Evolutionary conservation across 352 stramenopile species (phyloP).

Genomic region (Pelagophyceae sp.): DNA sequence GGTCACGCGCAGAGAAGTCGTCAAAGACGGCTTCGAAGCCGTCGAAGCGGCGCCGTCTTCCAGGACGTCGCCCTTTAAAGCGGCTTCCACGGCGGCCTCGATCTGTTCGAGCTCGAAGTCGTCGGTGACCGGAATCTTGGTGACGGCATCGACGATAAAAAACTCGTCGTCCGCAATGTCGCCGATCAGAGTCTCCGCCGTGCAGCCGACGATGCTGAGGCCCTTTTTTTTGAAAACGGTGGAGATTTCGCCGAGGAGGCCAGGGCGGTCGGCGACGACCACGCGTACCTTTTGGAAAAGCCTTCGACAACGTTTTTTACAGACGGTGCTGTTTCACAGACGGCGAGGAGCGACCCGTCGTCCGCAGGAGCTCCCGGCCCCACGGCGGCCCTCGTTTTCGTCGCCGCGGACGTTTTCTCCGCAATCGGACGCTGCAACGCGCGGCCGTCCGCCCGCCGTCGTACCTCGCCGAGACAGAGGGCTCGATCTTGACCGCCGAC

Average conservation of each 20-base stretch:
- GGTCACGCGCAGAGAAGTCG: neutral
- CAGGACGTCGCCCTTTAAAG: neutral
- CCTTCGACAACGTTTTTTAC: no score
- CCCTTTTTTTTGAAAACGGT: neutral
- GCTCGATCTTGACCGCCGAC: neutral
- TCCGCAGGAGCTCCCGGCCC: no score
- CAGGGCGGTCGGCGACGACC: neutral
- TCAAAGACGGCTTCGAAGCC: neutral
- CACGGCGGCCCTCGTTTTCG: no score
- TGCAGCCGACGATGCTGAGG: neutral
- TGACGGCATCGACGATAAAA: neutral
- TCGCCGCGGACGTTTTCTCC: no score
- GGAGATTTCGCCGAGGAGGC: neutral
- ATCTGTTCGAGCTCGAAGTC: neutral
- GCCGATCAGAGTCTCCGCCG: neutral
- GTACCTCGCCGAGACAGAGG: neutral
- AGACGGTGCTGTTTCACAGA: no score
- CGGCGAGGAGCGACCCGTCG: no score
- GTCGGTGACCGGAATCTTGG: neutral
- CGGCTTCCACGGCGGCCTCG: neutral
- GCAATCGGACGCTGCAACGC: no score
- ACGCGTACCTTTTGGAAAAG: no score
- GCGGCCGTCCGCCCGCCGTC: neutral
- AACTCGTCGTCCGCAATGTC: slow-evolving; percentile 16
- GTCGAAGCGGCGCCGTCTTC: neutral